Evolutionary conservation across 371 early-diverging fungal genomes (phyloP).

Genomic region (Actinomucor elegans): DNA sequence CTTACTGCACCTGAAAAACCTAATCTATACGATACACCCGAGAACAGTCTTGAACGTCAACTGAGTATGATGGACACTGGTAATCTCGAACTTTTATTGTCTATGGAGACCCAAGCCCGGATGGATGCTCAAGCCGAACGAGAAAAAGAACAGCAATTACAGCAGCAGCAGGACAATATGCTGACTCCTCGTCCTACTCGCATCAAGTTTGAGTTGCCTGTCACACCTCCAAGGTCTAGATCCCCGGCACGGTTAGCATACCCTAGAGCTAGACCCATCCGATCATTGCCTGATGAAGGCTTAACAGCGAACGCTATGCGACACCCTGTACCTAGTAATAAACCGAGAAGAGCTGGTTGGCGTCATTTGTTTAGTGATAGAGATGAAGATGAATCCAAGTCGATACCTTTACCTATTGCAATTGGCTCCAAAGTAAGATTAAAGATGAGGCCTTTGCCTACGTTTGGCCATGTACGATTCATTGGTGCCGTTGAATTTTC

Average conservation of each 20-base stretch:
- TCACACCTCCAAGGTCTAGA: constrained; percentile 24
- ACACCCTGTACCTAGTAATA: constrained; percentile 1
- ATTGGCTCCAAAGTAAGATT: constrained; percentile 23
- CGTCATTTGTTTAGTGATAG: constrained; percentile 19
- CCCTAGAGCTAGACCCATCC: constrained; percentile 18
- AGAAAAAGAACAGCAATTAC: constrained; percentile 10
- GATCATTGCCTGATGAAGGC: constrained; percentile 24
- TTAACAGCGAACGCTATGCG: constrained; percentile 11
- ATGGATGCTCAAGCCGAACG: constrained; percentile 19
- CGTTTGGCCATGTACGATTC: constrained; percentile 29
- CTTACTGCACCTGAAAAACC: constrained; percentile 5
- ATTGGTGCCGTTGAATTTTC: constrained; percentile 36
- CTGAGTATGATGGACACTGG: constrained; percentile 5
- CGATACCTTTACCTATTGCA: constrained; percentile 10
- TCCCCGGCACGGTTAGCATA: constrained; percentile 19
- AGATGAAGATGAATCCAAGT: constrained; percentile 18
- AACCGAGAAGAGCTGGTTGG: constrained; percentile 14
- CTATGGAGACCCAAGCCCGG: constrained; percentile 25
- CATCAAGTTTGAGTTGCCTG: constrained; percentile 32
- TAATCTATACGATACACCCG: background rate
- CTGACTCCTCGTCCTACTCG: constrained; percentile 18
- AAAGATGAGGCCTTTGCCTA: constrained; percentile 24
- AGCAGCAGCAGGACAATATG: background rate
- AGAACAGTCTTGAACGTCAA: background rate
- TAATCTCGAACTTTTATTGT: constrained; percentile 17